Evolutionary conservation across 176 grass and related monocot species (phyloP).

Genomic region (Typha latifolia): DNA sequence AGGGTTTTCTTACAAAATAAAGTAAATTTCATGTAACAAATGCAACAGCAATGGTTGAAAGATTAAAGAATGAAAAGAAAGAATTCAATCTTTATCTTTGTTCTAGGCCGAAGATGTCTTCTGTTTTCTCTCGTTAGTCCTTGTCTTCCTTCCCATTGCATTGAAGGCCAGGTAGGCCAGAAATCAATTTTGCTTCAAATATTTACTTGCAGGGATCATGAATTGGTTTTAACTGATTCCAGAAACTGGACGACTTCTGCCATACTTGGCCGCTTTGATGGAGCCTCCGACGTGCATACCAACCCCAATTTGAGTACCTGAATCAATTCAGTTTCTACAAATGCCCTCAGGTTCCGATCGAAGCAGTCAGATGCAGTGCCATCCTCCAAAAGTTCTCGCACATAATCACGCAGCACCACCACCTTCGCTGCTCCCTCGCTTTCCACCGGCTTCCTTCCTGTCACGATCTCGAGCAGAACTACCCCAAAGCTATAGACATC

Average conservation of each 20-base stretch:
- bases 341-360: slow-evolving; percentile 53
- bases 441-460: slow-evolving; percentile 71
- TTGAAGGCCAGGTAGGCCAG: not conserved
- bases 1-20: slow-evolving; percentile 49
- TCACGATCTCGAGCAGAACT: slow-evolving; percentile 86
- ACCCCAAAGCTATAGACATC: slow-evolving; percentile 99
- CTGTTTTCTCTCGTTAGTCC: slow-evolving; percentile 17
- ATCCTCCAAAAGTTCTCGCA: slow-evolving; percentile 69
- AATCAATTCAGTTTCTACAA: slow-evolving; percentile 76
- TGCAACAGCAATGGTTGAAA: slow-evolving; percentile 17
- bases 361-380: slow-evolving; percentile 69
- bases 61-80: slow-evolving; percentile 47
- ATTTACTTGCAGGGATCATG: slow-evolving; percentile 24
- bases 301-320: slow-evolving; percentile 92
- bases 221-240: slow-evolving; percentile 75
- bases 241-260: slow-evolving; percentile 95
- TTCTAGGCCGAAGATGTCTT: slow-evolving; percentile 1
- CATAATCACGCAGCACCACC: slow-evolving; percentile 62
- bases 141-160: slow-evolving; percentile 22
- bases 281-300: slow-evolving; percentile 74
- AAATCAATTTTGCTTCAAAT: slow-evolving; percentile 6
- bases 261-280: slow-evolving; percentile 79
- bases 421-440: slow-evolving; percentile 39
- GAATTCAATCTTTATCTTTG: slow-evolving; percentile 27
- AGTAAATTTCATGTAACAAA: slow-evolving; percentile 50